phyloP scores from a whole-genome alignment of 352 stramenopile species.

The Stramenopiles sp. region DNA sequence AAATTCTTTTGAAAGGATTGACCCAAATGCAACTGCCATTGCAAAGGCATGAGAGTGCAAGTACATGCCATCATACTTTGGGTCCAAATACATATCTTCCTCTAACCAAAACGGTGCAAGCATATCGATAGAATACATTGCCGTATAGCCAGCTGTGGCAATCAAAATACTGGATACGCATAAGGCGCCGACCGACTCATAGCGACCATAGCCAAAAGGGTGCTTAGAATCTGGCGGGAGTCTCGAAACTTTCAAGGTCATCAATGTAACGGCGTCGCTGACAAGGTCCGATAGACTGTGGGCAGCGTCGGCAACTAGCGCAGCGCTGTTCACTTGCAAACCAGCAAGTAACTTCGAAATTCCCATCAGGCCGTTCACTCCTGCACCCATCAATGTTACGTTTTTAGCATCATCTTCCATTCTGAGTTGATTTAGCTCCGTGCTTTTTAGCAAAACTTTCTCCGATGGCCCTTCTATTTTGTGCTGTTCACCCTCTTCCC shows the following conservation, averaged over 20 bases:
- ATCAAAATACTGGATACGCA: not conserved
- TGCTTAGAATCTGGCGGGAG: conserved; percentile 78
- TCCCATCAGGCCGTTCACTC: conserved; percentile 13
- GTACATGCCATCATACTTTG: not conserved
- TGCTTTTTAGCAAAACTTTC: too few species aligned
- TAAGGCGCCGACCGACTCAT: conserved; percentile 57
- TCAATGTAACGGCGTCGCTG: conserved; percentile 86
- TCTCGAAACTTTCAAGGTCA: conserved; percentile 62
- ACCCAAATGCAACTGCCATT: conserved; percentile 36
- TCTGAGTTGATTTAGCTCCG: not conserved
- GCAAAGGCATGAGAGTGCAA: not conserved
- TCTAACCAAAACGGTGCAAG: not conserved
- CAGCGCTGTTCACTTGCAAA: conserved; percentile 45
- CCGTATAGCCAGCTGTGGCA: not conserved
- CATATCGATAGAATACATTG: not conserved
- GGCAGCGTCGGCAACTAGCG: conserved; percentile 77
- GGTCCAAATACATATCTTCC: not conserved
- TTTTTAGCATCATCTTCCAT: conserved; percentile 8
- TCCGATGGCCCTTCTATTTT: too few species aligned
- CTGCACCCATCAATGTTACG: conserved; percentile 15
- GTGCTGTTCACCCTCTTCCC: too few species aligned
- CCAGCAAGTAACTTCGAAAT: conserved; percentile 14
- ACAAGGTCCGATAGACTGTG: conserved; percentile 87
- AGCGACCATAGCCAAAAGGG: conserved; percentile 65
- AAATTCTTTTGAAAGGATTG: conserved; percentile 76